Evolutionary conservation across 2,329 filamentous ascomycete genomes (phyloP).

Genomic region (Colletotrichum sp.): DNA sequence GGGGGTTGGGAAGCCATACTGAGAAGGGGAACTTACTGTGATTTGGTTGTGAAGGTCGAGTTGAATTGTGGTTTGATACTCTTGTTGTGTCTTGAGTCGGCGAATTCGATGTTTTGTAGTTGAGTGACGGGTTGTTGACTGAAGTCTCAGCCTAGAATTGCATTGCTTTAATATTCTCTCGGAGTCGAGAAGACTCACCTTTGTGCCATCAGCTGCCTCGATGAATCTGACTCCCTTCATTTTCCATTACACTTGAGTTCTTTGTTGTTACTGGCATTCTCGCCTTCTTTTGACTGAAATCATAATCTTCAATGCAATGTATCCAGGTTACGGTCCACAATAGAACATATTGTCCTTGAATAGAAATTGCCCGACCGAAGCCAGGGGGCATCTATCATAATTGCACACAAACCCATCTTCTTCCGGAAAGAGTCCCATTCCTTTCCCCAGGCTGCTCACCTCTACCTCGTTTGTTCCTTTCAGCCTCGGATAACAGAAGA

Average conservation of each 20-base stretch:
- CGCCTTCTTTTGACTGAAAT: neutral
- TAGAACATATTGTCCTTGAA: neutral
- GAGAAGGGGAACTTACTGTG: neutral
- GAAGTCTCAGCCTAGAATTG: neutral
- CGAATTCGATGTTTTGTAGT: neutral
- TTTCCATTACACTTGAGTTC: neutral
- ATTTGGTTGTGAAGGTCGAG: neutral
- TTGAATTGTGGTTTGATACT: neutral
- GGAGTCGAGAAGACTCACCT: neutral
- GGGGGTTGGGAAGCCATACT: neutral
- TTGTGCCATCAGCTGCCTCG: neutral
- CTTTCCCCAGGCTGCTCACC: no score
- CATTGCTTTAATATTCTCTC: neutral
- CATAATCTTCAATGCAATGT: neutral
- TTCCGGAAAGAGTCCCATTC: neutral
- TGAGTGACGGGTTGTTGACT: neutral
- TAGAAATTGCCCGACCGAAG: neutral
- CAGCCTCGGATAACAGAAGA: neutral
- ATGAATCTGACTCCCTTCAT: neutral
- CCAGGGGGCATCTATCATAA: neutral
- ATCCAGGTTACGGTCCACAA: neutral
- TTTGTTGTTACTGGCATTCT: neutral
- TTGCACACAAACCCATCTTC: neutral
- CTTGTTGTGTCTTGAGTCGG: neutral
- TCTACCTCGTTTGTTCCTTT: neutral